Percentiles rank a stretch among this genome's conserved stretches.
Conservation (phyloP, 768 basidiomycete species). For the Mycena epipterygia region DNA sequence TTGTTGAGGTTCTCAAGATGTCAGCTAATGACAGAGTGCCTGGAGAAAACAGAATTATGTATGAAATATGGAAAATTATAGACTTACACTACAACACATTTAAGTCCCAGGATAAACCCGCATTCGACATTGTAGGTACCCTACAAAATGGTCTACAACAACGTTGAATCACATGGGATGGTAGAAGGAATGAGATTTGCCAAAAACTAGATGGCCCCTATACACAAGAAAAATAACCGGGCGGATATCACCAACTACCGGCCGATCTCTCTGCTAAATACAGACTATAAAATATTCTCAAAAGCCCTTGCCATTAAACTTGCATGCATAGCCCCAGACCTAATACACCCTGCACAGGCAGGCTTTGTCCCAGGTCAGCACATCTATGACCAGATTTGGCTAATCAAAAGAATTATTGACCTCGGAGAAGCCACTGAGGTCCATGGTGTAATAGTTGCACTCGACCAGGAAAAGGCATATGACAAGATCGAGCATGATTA, state of each 20-base stretch:
- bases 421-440: conserved; percentile 17
- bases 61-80: neutral
- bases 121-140: neutral
- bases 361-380: conserved; percentile 39
- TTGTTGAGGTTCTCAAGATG: neutral
- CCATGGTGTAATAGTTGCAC: conserved; percentile 18
- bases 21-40: neutral
- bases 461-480: conserved; percentile 7
- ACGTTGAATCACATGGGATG: neutral
- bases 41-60: neutral
- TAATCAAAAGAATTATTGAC: conserved; percentile 28
- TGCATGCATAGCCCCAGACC: neutral
- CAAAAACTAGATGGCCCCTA: conserved; percentile 1
- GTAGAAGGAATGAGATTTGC: neutral
- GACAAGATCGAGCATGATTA: conserved; percentile 41
- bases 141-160: neutral
- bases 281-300: neutral
- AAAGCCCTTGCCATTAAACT: conserved; percentile 13
- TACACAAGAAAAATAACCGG: neutral
- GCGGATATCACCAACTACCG: neutral
- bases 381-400: conserved; percentile 40
- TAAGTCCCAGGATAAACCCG: neutral
- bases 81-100: neutral
- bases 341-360: conserved; percentile 6
- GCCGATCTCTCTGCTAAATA: neutral